phyloP scores from a whole-genome alignment of 2,329 filamentous ascomycete species.

The Aspergillus tamarii region DNA sequence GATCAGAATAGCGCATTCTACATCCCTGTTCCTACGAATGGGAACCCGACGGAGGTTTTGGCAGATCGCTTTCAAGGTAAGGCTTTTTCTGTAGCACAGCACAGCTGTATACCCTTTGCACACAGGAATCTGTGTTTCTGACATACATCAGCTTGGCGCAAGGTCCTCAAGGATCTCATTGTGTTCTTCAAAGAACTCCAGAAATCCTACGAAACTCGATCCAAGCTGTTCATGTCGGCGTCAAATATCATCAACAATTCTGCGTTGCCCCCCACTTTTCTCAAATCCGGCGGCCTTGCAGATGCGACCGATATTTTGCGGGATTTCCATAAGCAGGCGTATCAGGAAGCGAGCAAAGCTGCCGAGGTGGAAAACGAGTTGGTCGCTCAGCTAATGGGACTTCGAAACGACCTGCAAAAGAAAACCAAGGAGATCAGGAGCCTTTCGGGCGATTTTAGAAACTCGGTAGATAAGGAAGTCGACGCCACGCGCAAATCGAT shows the following conservation, averaged over 20 bases:
- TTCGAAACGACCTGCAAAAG: slow-evolving; percentile 85
- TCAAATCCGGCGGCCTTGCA: slow-evolving; percentile 79
- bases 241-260: slow-evolving; percentile 84
- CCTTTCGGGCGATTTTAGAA: slow-evolving; percentile 93
- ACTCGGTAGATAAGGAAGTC: slow-evolving; percentile 93
- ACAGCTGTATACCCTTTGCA: neutral
- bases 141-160: slow-evolving; percentile 75
- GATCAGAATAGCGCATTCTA: slow-evolving; percentile 80
- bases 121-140: slow-evolving; percentile 16
- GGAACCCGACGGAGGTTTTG: slow-evolving; percentile 84
- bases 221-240: slow-evolving; percentile 80
- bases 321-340: slow-evolving; percentile 78
- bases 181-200: slow-evolving; percentile 92
- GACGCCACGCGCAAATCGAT: slow-evolving; percentile 80
- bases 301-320: slow-evolving; percentile 82
- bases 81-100: slow-evolving; percentile 27
- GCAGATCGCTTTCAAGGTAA: slow-evolving; percentile 86
- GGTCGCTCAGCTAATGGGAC: slow-evolving; percentile 79
- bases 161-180: slow-evolving; percentile 91
- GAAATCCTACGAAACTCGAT: slow-evolving; percentile 80
- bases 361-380: slow-evolving; percentile 90
- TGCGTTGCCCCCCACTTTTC: slow-evolving; percentile 72
- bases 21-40: slow-evolving; percentile 84
- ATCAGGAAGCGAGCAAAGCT: slow-evolving; percentile 83
- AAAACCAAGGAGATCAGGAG: slow-evolving; percentile 99